Base-by-base conservation (phyloP, 2,329 filamentous ascomycete species). In the Aspergillus thermomutatus region DNA sequence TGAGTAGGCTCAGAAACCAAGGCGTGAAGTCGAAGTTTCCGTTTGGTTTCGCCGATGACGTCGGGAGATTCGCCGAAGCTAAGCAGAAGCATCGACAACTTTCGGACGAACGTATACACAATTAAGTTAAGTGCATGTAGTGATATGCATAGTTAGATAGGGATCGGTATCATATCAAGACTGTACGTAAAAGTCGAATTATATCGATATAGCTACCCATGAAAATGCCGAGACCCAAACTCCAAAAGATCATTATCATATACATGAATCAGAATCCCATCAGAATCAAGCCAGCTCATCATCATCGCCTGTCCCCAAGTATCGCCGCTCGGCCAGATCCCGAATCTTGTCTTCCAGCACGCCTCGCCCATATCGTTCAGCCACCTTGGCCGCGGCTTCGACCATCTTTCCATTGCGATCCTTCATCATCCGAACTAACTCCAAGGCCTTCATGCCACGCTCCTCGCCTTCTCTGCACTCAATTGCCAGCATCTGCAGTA, bases 381-480 rank as follows among this genome's bases (percentile, higher is more conserved):
- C 94, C 50, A 99, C 85, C 81, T 95, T 96, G 55, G 87, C 85
- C 1, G 94, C 94, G 4, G 93, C 90, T 72, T 97, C 92, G 56
- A 96, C 75, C 90, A 97, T 97, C 72, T 89, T 88, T 19, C 93
- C 93, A 58, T 85, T 89, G 48, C 86, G 82, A 76, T 97, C 92
- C 47, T 83, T 84, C 87, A 99, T 90, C 67, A 99, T 79, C 60
- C 84, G 82, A 28, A 96, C 94, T 67, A 97, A 83, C 76, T 99
- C 95, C 37, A 99, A 79, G 0, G 93, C 93, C 64, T 93, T 91
- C 91, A 97, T 97, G 5, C 92, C 93, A 28, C 89, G 83, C 61
- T 97, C 92, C 73, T 99, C 94, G 47, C 92, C 91, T 64, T 94
- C 91, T 58, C 92, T 86, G 72, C 94, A 99, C 78, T 97, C 94